Evolutionary conservation across 768 basidiomycete species (phyloP).

Genomic region (Zangia roseola): DNA sequence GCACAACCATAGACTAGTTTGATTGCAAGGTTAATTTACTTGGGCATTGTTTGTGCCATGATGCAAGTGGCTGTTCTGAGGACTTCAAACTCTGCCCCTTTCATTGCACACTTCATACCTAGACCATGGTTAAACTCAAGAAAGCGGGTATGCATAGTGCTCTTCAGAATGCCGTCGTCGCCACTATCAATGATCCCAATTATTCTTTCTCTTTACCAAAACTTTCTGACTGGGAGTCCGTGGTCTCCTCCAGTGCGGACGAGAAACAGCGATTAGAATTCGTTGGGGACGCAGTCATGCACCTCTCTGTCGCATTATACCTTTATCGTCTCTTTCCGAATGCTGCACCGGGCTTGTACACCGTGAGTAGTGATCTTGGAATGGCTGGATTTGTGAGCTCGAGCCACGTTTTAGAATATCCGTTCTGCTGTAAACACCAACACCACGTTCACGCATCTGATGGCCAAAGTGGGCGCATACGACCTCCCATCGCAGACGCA

Average conservation of each 20-base stretch:
- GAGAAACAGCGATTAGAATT: slow-evolving; percentile 47
- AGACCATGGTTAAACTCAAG: slow-evolving; percentile 20
- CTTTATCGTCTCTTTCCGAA: slow-evolving; percentile 36
- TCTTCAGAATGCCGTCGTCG: slow-evolving; percentile 25
- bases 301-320: slow-evolving; percentile 39
- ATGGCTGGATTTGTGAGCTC: not conserved
- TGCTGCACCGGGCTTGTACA: slow-evolving; percentile 34
- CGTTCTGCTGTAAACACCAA: slow-evolving; percentile 32
- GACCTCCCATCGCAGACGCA: slow-evolving; percentile 19
- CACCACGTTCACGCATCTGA: slow-evolving; percentile 37
- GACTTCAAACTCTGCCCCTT: too few relatives aligned
- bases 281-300: slow-evolving; percentile 47
- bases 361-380: slow-evolving; percentile 24
- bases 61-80: too few relatives aligned
- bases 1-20: too few relatives aligned
- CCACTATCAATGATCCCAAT: slow-evolving; percentile 28
- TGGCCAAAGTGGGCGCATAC: slow-evolving; percentile 35
- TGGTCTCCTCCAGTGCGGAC: slow-evolving; percentile 23
- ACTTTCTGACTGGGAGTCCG: slow-evolving; percentile 29
- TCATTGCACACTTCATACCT: not conserved
- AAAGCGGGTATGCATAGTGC: slow-evolving; percentile 13
- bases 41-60: too few relatives aligned
- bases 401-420: slow-evolving; percentile 18
- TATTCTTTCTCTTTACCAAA: slow-evolving; percentile 28
- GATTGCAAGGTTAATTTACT: too few relatives aligned